phyloP scores from a whole-genome alignment of 305 asterid species.

The Euphrasia arctica region DNA sequence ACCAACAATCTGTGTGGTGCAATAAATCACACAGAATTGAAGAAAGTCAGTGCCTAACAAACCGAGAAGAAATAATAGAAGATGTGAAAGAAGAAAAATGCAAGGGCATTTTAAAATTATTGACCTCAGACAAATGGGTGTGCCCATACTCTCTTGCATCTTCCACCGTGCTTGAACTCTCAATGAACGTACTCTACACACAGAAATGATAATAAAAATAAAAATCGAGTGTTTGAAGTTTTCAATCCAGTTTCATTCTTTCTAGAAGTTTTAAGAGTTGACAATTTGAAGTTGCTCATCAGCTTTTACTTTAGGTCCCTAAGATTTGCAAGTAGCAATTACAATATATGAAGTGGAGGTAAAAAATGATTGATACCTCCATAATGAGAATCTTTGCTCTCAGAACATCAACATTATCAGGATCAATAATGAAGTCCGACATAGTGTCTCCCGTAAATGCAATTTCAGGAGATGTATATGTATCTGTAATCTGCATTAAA shows the following conservation, averaged over 20 bases:
- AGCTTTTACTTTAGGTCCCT: background rate
- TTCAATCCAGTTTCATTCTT: background rate
- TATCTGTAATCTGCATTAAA: slow-evolving; percentile 60
- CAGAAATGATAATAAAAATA: background rate
- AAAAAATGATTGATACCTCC: slow-evolving; percentile 53
- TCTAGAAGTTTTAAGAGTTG: slow-evolving; percentile 4
- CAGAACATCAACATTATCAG: slow-evolving; percentile 66
- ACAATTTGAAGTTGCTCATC: slow-evolving; percentile 10
- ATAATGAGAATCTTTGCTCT: slow-evolving; percentile 78
- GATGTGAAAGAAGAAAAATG: slow-evolving; percentile 4
- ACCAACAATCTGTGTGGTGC: slow-evolving; percentile 68
- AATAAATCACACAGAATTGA: slow-evolving; percentile 24
- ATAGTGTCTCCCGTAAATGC: slow-evolving; percentile 50
- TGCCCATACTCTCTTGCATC: slow-evolving; percentile 34
- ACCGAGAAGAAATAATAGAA: slow-evolving; percentile 8
- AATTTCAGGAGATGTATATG: slow-evolving; percentile 49
- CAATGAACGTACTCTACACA: slow-evolving; percentile 78
- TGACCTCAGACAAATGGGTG: no score
- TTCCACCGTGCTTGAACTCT: slow-evolving; percentile 59
- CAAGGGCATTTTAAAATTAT: slow-evolving; percentile 4
- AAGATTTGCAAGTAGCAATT: background rate
- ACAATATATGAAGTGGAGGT: background rate
- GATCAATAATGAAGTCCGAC: slow-evolving; percentile 85
- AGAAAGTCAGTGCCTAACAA: slow-evolving; percentile 16
- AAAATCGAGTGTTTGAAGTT: no score